Evolutionary conservation across 208 protist species (phyloP), one percentile per base, ranked within the genome.

Genomic region (Naegleria gruberi): DNA sequence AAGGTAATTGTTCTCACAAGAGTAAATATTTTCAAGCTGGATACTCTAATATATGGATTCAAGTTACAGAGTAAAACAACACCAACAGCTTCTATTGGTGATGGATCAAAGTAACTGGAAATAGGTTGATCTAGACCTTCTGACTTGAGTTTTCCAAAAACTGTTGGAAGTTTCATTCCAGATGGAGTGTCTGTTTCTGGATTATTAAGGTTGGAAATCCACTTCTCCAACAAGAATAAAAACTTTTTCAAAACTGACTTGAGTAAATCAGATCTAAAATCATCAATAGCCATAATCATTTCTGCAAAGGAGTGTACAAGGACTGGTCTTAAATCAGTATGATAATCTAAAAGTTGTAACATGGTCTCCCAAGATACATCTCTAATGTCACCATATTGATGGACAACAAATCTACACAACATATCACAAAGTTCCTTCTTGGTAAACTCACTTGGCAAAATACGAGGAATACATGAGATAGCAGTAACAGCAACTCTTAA

Each of bases 381-480:
- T 65, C 84, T 51, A 26, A 88, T 12, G 5, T 88, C 84, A 37
- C 45, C 43, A 65, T 88, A 42, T 57, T 88, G 84, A 88, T 88
- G 84, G 12, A 88, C n/a, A n/a, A 88, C 4, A 65, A 41, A 88
- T 65, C 45, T n/a, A 88, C 84, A 88, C 12, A 88, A 26, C 34
- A 88, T 47, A 19, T 47, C 45, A 19, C 10, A 45, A 37, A 88
- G n/a, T 41, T 88, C 34, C 5, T 65, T 47, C 26, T 6, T 17
- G 5, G 84, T 44, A 65, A 45, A 65, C 0, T 65, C n/a, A 88
- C 37, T 42, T 42, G 84, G 84, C 5, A 88, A 10, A 12, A 88
- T 10, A 43, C 45, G 0, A 15, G 84, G 30, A 65, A 88, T 65
- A 7, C 44, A 88, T 0, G 26, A 43, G 42, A 88, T 65, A 4